Evolutionary conservation across 192 early-diverging fungal genomes (phyloP).

Genomic region (Backusella tuberculispora): DNA sequence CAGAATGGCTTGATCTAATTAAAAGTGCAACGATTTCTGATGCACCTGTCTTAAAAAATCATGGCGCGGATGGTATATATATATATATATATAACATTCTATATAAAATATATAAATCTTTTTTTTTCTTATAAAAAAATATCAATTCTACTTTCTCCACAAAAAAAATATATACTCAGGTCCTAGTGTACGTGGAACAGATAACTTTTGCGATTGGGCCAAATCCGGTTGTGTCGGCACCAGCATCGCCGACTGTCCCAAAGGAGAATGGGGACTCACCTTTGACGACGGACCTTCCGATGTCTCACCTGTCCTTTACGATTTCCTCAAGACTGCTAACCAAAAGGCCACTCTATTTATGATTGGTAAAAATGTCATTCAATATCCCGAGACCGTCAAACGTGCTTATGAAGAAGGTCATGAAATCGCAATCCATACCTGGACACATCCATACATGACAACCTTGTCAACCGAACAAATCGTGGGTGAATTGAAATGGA

Average conservation of each 20-base stretch:
- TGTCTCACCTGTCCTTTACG: constrained; percentile 48
- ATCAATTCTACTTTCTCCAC: too few relatives aligned
- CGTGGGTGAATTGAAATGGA: constrained; percentile 72
- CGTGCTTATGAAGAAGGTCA: constrained; percentile 44
- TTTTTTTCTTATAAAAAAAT: too few relatives aligned
- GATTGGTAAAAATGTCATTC: constrained; percentile 53
- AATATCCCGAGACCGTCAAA: constrained; percentile 45
- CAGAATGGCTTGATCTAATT: constrained; percentile 48
- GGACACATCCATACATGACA: constrained; percentile 62
- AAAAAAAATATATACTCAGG: too few relatives aligned
- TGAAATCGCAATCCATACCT: constrained; percentile 50
- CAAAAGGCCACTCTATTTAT: constrained; percentile 61
- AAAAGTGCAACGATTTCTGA: constrained; percentile 44
- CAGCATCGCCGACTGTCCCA: constrained; percentile 50
- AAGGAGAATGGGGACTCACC: constrained; percentile 59
- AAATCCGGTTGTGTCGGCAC: constrained; percentile 47
- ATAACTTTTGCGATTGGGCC: constrained; percentile 57
- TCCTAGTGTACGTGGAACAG: constrained; percentile 11
- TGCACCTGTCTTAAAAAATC: constrained; percentile 44
- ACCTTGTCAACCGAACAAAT: constrained; percentile 67
- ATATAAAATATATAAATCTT: constrained; percentile 8
- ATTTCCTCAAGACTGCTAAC: constrained; percentile 43
- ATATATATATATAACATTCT: constrained; percentile 1
- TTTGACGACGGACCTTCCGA: constrained; percentile 62
- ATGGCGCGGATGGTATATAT: constrained; percentile 27